A percentile compares a stretch with the other conserved stretches of the same genome.
phyloP scores from a whole-genome alignment of 306 rosid species.

The Spatholobus suberectus region DNA sequence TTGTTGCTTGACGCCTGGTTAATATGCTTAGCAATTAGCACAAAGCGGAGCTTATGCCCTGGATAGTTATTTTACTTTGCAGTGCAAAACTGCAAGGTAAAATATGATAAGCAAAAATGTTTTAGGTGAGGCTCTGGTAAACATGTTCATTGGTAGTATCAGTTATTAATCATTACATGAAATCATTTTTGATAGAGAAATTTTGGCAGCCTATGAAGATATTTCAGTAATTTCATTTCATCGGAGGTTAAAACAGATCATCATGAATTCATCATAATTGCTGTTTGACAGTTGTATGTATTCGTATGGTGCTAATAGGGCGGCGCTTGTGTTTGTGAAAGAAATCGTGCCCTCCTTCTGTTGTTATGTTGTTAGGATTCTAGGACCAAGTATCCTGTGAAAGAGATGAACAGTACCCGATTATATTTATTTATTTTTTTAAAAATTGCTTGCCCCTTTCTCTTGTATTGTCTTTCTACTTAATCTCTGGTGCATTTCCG shows the following conservation, averaged over 20 bases:
- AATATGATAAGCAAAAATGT: slow-evolving; percentile 24
- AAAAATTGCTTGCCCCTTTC: slow-evolving; percentile 21
- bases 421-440: slow-evolving; percentile 2
- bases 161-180: slow-evolving; percentile 26
- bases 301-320: slow-evolving; percentile 16
- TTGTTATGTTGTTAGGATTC: slow-evolving; percentile 37
- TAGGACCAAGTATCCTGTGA: slow-evolving; percentile 25
- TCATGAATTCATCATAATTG: slow-evolving; percentile 28
- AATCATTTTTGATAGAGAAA: slow-evolving; percentile 37
- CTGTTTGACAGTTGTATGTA: slow-evolving; percentile 22
- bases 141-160: slow-evolving; percentile 34
- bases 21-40: slow-evolving; percentile 30
- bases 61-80: slow-evolving; percentile 36
- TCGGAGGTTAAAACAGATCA: slow-evolving; percentile 22
- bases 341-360: slow-evolving; percentile 12
- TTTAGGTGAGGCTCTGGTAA: slow-evolving; percentile 38
- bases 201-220: slow-evolving; percentile 49
- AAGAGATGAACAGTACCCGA: slow-evolving; percentile 25
- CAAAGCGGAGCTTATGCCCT: slow-evolving; percentile 38
- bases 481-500: not conserved
- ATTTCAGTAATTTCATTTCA: slow-evolving; percentile 40
- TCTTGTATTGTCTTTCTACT: not conserved
- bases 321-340: slow-evolving; percentile 14
- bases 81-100: slow-evolving; percentile 33
- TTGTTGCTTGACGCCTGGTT: slow-evolving; percentile 36